Evolutionary conservation across 1,284 basidiomycete species (phyloP).

Genomic region (Meira nashicola): DNA sequence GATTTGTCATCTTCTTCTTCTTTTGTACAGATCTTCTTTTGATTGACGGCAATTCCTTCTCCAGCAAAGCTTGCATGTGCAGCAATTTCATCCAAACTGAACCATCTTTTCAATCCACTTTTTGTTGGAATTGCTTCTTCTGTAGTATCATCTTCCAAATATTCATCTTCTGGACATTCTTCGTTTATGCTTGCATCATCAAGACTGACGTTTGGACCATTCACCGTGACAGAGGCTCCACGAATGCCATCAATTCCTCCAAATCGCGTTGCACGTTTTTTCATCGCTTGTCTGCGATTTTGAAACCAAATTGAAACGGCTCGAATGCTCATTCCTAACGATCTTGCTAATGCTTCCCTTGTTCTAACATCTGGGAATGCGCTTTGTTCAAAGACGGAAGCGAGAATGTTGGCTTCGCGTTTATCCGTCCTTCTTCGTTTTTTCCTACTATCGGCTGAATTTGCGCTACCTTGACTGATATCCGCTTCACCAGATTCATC

Average conservation of each 20-base stretch:
- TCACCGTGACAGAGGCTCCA: background rate
- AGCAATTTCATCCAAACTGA: conserved; percentile 12
- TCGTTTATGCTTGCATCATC: background rate
- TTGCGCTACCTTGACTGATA: background rate
- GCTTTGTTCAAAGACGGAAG: conserved; percentile 32
- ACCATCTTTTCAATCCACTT: conserved; percentile 7
- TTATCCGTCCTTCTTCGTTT: conserved; percentile 14
- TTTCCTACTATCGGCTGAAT: conserved; percentile 1
- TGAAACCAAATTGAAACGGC: conserved; percentile 50
- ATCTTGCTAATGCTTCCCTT: conserved; percentile 35
- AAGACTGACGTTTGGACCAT: background rate
- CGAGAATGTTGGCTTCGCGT: conserved; percentile 9
- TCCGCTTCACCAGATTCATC: background rate
- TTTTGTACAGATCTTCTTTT: background rate
- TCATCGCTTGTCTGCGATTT: conserved; percentile 48
- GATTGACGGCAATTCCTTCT: background rate
- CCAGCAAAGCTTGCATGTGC: background rate
- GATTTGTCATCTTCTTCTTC: background rate
- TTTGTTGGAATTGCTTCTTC: background rate
- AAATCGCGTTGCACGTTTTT: conserved; percentile 46
- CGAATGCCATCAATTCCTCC: conserved; percentile 8
- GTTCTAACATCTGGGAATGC: conserved; percentile 44
- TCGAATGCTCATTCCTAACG: conserved; percentile 39
- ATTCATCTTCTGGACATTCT: background rate
- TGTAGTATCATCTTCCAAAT: background rate